Base-by-base conservation (phyloP, 768 basidiomycete species). In the Rhodosporidiobolus odoratus region DNA sequence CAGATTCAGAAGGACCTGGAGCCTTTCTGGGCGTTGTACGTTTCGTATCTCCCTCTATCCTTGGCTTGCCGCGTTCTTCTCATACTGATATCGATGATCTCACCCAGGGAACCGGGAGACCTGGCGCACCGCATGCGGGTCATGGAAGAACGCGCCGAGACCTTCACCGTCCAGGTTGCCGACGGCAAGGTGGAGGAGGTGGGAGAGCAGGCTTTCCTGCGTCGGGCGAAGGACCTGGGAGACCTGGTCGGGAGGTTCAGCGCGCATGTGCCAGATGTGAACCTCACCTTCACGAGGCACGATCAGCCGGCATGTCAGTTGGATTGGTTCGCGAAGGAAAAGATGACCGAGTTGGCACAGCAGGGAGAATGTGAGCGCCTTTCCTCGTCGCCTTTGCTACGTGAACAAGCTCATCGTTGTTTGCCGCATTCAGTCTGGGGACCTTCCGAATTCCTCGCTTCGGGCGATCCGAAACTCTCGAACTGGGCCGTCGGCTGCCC, bases 11-110 rank as follows among this genome's bases (percentile, higher is more conserved):
- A 58, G 32, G 95, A 98, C 78, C 80, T 99, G 59, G 85, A 84
- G 32, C 93, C 94, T 1, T 98, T 93, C 79, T 92, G 89, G 87
- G 79, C 83, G 13, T 77, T 96, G 90, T 89, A 63, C 63, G 82
- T 78, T n/a, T 23, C 48, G 25, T n/a, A 40, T 47, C 35, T 23
- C 10, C 30, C n/a, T 17, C 25, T 10, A 21, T 60, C n/a, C 27
- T 8, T 41, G 10, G 54, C 58, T 23, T 19, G 52, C 13, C n/a
- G n/a, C n/a, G n/a, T 63, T 23, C 21, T 43, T 35, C 35, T 47
- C 37, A 15, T 34, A 58, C 56, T 35, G 30, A 30, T 27, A 2
- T 35, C 60, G 37, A 50, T 59, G 3, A 38, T 54, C 38, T 64
- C 32, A 19, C 53, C 23, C 66, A 73, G 74, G 6, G 75, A 77